phyloP scores from a whole-genome alignment of 2,329 filamentous ascomycete genomes.

The Drechmeria coniospora region DNA sequence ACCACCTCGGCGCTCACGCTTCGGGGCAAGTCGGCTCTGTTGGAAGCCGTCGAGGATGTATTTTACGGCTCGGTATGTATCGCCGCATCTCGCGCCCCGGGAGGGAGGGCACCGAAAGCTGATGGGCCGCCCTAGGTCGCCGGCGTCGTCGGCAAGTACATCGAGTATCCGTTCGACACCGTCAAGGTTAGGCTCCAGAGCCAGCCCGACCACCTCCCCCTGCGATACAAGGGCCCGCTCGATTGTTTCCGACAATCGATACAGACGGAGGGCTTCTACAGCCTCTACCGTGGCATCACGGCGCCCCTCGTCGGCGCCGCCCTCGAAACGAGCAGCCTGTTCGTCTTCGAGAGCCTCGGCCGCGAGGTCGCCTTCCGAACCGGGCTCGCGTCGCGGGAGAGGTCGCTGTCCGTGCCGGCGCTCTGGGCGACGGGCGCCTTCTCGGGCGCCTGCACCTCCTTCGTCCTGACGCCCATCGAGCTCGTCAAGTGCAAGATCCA shows the following conservation, averaged over 20 bases:
- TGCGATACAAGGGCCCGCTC: constrained; percentile 70
- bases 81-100: not conserved
- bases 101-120: not conserved
- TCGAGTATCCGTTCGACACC: constrained; percentile 97
- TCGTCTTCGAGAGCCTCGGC: constrained; percentile 75
- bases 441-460: constrained; percentile 75
- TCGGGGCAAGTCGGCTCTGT: constrained; percentile 24
- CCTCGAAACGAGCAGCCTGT: constrained; percentile 80
- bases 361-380: constrained; percentile 46
- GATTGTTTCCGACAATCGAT: constrained; percentile 90
- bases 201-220: constrained; percentile 71
- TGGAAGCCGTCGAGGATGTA: constrained; percentile 72
- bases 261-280: constrained; percentile 58
- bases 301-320: constrained; percentile 84
- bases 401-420: constrained; percentile 56
- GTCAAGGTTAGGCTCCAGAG: constrained; percentile 95
- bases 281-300: constrained; percentile 83
- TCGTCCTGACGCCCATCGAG: constrained; percentile 88
- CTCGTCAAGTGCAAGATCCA: constrained; percentile 98
- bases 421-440: constrained; percentile 71
- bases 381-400: constrained; percentile 31
- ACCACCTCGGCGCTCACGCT: constrained; percentile 12
- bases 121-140: constrained; percentile 39
- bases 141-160: constrained; percentile 82
- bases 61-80: constrained; percentile 65